phyloP scores from a whole-genome alignment of 768 basidiomycete species.

The Tricholomella constricta region DNA sequence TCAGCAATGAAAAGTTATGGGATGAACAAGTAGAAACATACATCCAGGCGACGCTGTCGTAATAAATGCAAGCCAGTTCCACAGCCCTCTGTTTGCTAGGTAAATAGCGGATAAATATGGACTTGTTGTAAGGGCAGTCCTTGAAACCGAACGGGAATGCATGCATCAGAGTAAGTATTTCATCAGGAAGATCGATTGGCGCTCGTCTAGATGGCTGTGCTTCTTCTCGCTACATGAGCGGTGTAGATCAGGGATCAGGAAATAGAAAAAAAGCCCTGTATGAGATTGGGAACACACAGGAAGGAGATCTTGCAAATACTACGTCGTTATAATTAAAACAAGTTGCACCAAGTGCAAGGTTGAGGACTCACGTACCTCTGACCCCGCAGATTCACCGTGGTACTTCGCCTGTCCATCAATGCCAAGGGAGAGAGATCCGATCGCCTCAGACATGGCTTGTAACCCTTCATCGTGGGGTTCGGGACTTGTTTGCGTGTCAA shows the following conservation, averaged over 20 bases:
- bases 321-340: background rate
- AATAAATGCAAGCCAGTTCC: constrained; percentile 44
- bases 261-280: background rate
- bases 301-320: constrained; percentile 44
- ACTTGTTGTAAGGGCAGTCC: constrained; percentile 38
- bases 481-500: background rate
- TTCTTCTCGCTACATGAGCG: constrained; percentile 18
- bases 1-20: background rate
- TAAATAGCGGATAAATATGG: constrained; percentile 40
- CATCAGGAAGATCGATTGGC: constrained; percentile 39
- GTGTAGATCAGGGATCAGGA: constrained; percentile 3
- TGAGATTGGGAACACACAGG: constrained; percentile 24
- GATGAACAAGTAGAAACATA: constrained; percentile 28
- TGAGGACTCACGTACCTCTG: constrained; percentile 39
- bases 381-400: constrained; percentile 50
- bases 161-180: constrained; percentile 45
- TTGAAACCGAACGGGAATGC: constrained; percentile 52
- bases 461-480: constrained; percentile 22
- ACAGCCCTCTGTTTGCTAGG: constrained; percentile 42
- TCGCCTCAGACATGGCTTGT: constrained; percentile 36
- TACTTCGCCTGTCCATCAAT: constrained; percentile 50
- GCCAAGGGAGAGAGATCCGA: constrained; percentile 53
- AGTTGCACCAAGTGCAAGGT: background rate
- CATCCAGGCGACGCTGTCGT: constrained; percentile 49
- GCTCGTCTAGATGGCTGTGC: constrained; percentile 13